Conservation (phyloP, 2,329 filamentous ascomycete species). For the Fusarium sororula region DNA sequence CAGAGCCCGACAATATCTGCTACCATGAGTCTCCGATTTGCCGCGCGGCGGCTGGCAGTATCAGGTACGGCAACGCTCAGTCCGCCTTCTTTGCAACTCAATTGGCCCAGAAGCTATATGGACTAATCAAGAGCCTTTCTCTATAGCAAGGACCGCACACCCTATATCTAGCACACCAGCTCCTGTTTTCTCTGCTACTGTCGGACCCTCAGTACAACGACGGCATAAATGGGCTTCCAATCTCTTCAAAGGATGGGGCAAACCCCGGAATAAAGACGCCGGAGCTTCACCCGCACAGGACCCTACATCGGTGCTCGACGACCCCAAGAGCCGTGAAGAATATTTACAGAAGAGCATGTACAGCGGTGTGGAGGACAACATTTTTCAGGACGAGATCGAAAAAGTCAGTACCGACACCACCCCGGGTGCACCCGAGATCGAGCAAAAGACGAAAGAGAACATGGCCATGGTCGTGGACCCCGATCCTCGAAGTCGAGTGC, state of each 20-base stretch:
- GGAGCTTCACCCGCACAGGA: conserved; percentile 42
- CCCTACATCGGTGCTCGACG: conserved; percentile 50
- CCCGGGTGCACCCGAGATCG: conserved; percentile 45
- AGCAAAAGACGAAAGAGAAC: conserved; percentile 55
- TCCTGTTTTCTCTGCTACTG: conserved; percentile 23
- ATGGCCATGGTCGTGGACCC: conserved; percentile 77
- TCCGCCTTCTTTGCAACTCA: conserved; percentile 7
- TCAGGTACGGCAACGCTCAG: conserved; percentile 59
- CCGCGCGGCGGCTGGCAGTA: conserved; percentile 67
- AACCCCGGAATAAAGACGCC: conserved; percentile 44
- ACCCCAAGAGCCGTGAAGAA: conserved; percentile 53
- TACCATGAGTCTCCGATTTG: conserved; percentile 72
- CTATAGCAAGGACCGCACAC: conserved; percentile 36
- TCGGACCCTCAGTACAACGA: conserved; percentile 41
- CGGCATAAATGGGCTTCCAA: conserved; percentile 57
- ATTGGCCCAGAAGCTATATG: conserved; percentile 25
- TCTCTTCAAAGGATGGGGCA: conserved; percentile 51
- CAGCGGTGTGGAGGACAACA: conserved; percentile 61
- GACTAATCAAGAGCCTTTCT: conserved; percentile 23
- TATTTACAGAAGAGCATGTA: conserved; percentile 53
- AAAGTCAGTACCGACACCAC: conserved; percentile 42
- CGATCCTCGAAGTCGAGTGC: conserved; percentile 72
- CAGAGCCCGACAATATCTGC: conserved; percentile 30
- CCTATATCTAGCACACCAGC: conserved; percentile 26
- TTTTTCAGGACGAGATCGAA: conserved; percentile 69